Evolutionary conservation across 495 filamentous ascomycete species (phyloP).

Genomic region (Hypomontagnella monticulosa): DNA sequence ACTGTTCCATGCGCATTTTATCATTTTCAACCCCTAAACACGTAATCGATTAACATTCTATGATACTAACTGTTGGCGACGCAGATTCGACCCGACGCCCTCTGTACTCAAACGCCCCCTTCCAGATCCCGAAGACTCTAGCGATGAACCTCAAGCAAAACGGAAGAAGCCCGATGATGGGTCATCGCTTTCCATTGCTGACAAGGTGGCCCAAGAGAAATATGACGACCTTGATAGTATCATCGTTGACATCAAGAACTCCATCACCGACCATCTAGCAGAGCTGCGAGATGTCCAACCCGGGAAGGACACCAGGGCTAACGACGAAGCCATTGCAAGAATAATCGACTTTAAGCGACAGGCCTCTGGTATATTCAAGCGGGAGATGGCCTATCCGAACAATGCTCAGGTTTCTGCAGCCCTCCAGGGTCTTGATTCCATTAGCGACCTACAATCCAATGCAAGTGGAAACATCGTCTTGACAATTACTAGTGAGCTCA

Average conservation of each 20-base stretch:
- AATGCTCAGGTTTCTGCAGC: constrained; percentile 16
- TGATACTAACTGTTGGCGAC: constrained; percentile 37
- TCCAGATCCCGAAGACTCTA: constrained; percentile 42
- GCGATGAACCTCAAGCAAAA: constrained; percentile 57
- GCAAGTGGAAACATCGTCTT: constrained; percentile 66
- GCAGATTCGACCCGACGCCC: constrained; percentile 54
- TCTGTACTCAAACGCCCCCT: constrained; percentile 59
- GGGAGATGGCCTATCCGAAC: constrained; percentile 53
- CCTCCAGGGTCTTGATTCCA: constrained; percentile 33
- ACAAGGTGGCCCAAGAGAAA: constrained; percentile 53
- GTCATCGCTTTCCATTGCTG: constrained; percentile 51
- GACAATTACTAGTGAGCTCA: constrained; percentile 76
- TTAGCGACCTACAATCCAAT: constrained; percentile 39
- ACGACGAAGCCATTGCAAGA: constrained; percentile 48
- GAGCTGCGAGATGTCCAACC: constrained; percentile 47
- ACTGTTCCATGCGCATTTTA: constrained; percentile 10
- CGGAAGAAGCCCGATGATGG: constrained; percentile 55
- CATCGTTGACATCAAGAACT: constrained; percentile 54
- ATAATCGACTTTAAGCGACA: constrained; percentile 54
- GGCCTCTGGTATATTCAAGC: constrained; percentile 52
- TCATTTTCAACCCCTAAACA: neutral
- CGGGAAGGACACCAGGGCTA: constrained; percentile 33
- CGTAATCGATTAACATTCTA: constrained; percentile 10
- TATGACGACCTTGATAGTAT: constrained; percentile 59
- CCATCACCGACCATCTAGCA: constrained; percentile 50